Percentiles rank a stretch among this genome's conserved stretches.
phyloP scores from a whole-genome alignment of 1,284 basidiomycete species.

The Serendipita sp. region DNA sequence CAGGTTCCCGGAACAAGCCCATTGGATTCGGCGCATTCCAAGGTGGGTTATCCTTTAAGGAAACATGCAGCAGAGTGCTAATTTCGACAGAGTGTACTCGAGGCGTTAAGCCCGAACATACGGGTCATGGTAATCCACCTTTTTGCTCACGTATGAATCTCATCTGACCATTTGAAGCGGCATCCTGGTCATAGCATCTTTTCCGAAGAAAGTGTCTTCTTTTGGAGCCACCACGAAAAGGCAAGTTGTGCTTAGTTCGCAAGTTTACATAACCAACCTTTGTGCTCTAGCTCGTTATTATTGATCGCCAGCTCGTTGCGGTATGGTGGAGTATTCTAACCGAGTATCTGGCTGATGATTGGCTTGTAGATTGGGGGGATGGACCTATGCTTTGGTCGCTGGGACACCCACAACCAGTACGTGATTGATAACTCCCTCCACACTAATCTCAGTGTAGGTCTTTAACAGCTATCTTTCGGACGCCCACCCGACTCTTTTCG shows the following conservation, averaged over 20 bases:
- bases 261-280: not conserved
- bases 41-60: conserved; percentile 29
- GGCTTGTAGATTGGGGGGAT: conserved; percentile 54
- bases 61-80: not conserved
- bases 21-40: conserved; percentile 75
- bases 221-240: conserved; percentile 79
- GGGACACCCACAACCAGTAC: conserved; percentile 72
- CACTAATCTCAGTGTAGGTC: not conserved
- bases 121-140: conserved; percentile 41
- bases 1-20: conserved; percentile 72
- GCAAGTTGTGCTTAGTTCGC: conserved; percentile 12
- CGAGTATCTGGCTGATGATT: not conserved
- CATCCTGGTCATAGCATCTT: conserved; percentile 58
- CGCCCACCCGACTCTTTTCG: conserved; percentile 74
- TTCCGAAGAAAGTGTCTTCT: conserved; percentile 48
- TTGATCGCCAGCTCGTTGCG: conserved; percentile 66
- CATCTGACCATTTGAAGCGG: conserved; percentile 22
- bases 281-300: conserved; percentile 45
- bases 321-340: not conserved
- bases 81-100: conserved; percentile 46
- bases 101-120: conserved; percentile 76
- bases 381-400: conserved; percentile 87
- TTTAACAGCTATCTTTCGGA: conserved; percentile 58
- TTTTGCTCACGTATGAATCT: not conserved
- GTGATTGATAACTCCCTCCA: not conserved